A percentile compares a stretch with the other conserved stretches of the same genome.
These are phyloP conservation scores for Phialocephala subalpina DNA, from an alignment of 2,329 filamentous ascomycete species.

Conservation along the genomic window DNA sequence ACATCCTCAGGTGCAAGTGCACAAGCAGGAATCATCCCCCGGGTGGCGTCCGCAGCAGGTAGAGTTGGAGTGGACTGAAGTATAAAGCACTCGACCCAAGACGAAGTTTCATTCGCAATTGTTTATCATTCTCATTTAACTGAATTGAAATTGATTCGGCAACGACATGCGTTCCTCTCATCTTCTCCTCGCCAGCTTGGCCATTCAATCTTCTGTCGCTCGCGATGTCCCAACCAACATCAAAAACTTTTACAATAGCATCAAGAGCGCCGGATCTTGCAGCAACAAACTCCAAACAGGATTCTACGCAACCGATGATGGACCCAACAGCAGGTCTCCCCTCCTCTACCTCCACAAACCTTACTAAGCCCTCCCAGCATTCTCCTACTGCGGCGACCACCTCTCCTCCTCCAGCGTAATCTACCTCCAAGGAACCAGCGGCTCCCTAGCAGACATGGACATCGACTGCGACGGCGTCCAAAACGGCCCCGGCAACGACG, in stretches of 20 bases:
- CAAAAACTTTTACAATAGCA: constrained; percentile 49
- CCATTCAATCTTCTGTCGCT: neutral
- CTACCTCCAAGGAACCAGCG: constrained; percentile 55
- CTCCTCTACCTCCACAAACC: constrained; percentile 25
- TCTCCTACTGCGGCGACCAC: constrained; percentile 57
- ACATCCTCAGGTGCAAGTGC: too few species aligned
- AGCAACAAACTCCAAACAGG: constrained; percentile 48
- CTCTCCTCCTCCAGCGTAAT: constrained; percentile 49
- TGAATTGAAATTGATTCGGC: too few species aligned
- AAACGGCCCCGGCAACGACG: constrained; percentile 49
- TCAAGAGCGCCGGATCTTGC: constrained; percentile 50
- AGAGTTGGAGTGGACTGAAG: too few species aligned
- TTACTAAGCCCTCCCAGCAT: constrained; percentile 22
- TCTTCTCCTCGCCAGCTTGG: neutral
- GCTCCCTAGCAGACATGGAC: constrained; percentile 61
- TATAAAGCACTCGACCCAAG: too few species aligned
- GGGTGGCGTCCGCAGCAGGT: too few species aligned
- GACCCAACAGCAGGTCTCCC: constrained; percentile 45
- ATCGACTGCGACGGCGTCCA: constrained; percentile 65
- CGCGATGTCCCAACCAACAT: constrained; percentile 51
- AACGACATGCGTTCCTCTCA: neutral
- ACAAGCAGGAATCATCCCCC: too few species aligned
- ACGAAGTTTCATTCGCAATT: too few species aligned
- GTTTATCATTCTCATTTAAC: too few species aligned
- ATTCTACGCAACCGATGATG: constrained; percentile 50